Percentiles rank a stretch among this genome's conserved stretches.
Evolutionary conservation across 2,329 filamentous ascomycete species (phyloP).

Genomic region (Pseudocercospora fijiensis): DNA sequence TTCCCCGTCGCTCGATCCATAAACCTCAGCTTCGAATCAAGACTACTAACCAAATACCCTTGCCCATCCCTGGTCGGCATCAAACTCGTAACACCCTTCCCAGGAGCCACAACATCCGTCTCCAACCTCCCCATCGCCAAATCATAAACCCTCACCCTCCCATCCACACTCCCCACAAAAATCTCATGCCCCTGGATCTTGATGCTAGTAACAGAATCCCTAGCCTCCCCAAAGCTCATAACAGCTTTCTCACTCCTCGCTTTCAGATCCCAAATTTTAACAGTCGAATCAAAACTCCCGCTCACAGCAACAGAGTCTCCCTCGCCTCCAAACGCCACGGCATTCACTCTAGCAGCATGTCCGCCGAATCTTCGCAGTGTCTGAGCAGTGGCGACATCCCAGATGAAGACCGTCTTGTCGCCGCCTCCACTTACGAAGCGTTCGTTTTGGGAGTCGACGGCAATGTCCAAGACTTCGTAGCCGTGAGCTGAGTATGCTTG

Average conservation of each 20-base stretch:
- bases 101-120: slow-evolving; percentile 63
- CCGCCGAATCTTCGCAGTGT: slow-evolving; percentile 73
- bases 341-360: slow-evolving; percentile 69
- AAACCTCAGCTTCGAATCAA: slow-evolving; percentile 75
- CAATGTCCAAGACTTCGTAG: slow-evolving; percentile 83
- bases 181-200: slow-evolving; percentile 54
- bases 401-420: slow-evolving; percentile 86
- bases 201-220: slow-evolving; percentile 61
- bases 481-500: slow-evolving; percentile 88
- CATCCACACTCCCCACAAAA: slow-evolving; percentile 78
- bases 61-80: slow-evolving; percentile 69
- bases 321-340: slow-evolving; percentile 74
- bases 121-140: slow-evolving; percentile 69
- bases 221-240: slow-evolving; percentile 70
- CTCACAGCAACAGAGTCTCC: slow-evolving; percentile 68
- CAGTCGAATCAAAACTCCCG: slow-evolving; percentile 71
- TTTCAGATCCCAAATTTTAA: slow-evolving; percentile 72
- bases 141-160: slow-evolving; percentile 78
- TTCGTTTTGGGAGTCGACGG: slow-evolving; percentile 72
- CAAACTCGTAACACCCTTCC: slow-evolving; percentile 67
- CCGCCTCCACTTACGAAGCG: slow-evolving; percentile 85
- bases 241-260: slow-evolving; percentile 60
- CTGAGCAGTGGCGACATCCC: slow-evolving; percentile 82
- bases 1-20: slow-evolving; percentile 76
- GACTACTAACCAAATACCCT: slow-evolving; percentile 68